Percentiles rank a stretch among this genome's conserved stretches.
Evolutionary conservation across 331 rosid genomes (phyloP).

Genomic region (Rhamnella rubrinervis): DNA sequence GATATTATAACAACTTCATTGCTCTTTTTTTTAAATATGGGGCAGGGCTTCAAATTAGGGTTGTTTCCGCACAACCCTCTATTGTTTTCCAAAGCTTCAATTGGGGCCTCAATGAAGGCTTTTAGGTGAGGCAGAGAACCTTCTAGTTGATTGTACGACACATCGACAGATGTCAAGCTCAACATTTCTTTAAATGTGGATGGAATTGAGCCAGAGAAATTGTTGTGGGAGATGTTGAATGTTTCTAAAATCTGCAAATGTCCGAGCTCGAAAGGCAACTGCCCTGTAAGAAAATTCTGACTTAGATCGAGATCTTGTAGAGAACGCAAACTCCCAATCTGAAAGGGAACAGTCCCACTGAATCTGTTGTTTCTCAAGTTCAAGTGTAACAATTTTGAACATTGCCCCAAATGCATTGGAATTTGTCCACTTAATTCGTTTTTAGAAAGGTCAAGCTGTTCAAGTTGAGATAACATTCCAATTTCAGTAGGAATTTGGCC

Average conservation of each 20-base stretch:
- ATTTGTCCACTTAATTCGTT: conserved; percentile 34
- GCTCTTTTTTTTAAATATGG: neutral
- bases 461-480: conserved; percentile 18
- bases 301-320: conserved; percentile 31
- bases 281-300: conserved; percentile 14
- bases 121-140: conserved; percentile 26
- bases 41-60: conserved; percentile 22
- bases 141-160: conserved; percentile 36
- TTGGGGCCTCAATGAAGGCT: neutral
- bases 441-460: conserved; percentile 15
- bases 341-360: conserved; percentile 24
- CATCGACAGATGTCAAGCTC: conserved; percentile 5
- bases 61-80: conserved; percentile 33
- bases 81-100: conserved; percentile 28
- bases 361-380: conserved; percentile 42
- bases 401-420: conserved; percentile 4
- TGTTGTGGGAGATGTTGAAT: conserved; percentile 43
- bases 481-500: conserved; percentile 28
- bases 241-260: conserved; percentile 11
- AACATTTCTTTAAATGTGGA: conserved; percentile 13
- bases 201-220: conserved; percentile 36
- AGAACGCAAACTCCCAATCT: conserved; percentile 18
- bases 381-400: conserved; percentile 15
- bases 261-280: conserved; percentile 31
- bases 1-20: neutral